Evolutionary conservation across 2,329 filamentous ascomycete species (phyloP), one percentile per base, ranked within the genome.

Genomic region (Botrytis tulipae): DNA sequence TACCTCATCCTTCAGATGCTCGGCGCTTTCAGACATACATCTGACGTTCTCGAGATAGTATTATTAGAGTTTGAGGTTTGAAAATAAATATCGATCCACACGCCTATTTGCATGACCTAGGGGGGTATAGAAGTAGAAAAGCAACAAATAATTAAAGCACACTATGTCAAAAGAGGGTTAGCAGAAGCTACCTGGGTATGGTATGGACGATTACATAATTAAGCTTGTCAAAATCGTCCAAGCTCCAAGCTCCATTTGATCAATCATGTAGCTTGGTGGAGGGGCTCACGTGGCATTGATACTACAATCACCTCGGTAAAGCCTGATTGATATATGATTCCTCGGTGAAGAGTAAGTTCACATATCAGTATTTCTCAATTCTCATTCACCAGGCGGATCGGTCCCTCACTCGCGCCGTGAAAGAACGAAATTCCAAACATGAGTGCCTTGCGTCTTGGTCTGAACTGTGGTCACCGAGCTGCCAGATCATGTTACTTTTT

Each of bases 1-100:
- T 69, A 74, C 74, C 73, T 74, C 74, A 75, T 74, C 74, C 61
- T 75, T 74, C 80, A 92, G 87, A 63, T 75, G 67, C 40, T 73
- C 74, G 44, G 54, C 71, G 71, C 71, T 70, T 42, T 42, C 37
- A 74, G 75, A 76, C 75, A 76, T 76, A 70, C 75, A 76, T 73
- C 70, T 76, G 74, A 65, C 57, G 66, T 73, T 70, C 51, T 68
- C 32, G 22, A 9, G 20, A 44, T 59, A 25, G 37, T 66, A 44
- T 42, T 70, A 16, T 42, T 70, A 16, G 32, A 73, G 71, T 29
- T 69, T 72, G 57, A 20, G 60, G 60, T 65, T 65, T 46, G 40
- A n/a, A 35, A 67, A 59, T 40, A 9, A 20, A 68, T 35, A 66
- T 48, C 42, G 32, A 65, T 46, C 62, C 10, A 32, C 44, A 32